phyloP scores from a whole-genome alignment of 1,139 yeast genomes.

The Insectozyma bohioensis region DNA sequence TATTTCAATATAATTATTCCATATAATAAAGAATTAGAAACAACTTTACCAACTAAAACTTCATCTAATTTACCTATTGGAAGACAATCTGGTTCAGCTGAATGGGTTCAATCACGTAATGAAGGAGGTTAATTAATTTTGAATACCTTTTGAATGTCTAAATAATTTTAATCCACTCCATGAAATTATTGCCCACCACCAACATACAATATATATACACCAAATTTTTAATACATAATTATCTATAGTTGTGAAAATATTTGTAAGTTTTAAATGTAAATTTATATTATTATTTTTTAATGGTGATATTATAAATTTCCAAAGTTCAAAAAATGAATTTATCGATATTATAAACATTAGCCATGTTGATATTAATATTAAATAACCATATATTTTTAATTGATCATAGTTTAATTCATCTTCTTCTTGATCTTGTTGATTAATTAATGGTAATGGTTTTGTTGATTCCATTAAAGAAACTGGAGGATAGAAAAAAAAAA shows the following conservation, averaged over 20 bases:
- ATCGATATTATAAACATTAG: conserved; percentile 38
- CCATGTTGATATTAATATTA: conserved; percentile 40
- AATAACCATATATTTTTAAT: conserved; percentile 33
- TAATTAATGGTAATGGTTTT: conserved; percentile 10
- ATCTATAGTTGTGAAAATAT: conserved; percentile 28
- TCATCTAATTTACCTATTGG: conserved; percentile 33
- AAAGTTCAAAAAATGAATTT: conserved; percentile 43
- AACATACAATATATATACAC: conserved; percentile 57
- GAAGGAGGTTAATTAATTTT: conserved; percentile 55
- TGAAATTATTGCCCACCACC: conserved; percentile 77
- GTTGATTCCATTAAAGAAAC: no score
- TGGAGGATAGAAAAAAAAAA: no score
- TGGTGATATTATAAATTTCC: conserved; percentile 44
- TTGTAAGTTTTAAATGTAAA: conserved; percentile 11
- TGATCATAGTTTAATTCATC: conserved; percentile 4
- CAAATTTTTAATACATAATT: conserved; percentile 52
- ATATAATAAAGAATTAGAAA: conserved; percentile 21
- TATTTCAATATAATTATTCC: conserved; percentile 29
- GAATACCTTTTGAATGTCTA: conserved; percentile 68
- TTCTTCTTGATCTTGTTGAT: conserved; percentile 3
- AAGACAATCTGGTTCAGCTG: conserved; percentile 73
- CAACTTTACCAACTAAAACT: conserved; percentile 14
- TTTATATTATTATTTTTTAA: conserved; percentile 18
- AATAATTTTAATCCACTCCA: conserved; percentile 81
- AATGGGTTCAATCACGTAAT: conserved; percentile 76